A percentile compares a stretch with the other conserved stretches of the same genome.
Evolutionary conservation across 164 flowering plant species (phyloP).

Genomic region (Chloranthus sessilifolius): DNA sequence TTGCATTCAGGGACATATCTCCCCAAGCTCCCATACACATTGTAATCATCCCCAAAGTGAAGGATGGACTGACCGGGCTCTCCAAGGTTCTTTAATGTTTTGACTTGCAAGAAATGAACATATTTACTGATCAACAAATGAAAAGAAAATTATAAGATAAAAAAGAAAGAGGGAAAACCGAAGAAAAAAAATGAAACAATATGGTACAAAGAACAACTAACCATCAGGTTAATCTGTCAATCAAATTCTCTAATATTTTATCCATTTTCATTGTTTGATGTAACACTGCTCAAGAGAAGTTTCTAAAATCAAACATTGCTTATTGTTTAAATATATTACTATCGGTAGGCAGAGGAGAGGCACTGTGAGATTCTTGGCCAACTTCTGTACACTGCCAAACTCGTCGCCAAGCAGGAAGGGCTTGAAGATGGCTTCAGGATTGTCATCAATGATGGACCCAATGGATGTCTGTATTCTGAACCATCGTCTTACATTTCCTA

Average conservation of each 20-base stretch:
- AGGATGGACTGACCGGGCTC: constrained; percentile 82
- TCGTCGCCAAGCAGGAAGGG: constrained; percentile 94
- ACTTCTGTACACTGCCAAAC: constrained; percentile 82
- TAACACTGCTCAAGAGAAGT: too few relatives aligned
- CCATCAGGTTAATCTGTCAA: too few relatives aligned
- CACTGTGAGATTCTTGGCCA: constrained; percentile 83
- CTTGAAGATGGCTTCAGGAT: constrained; percentile 82
- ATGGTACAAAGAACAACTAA: too few relatives aligned
- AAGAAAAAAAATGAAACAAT: too few relatives aligned
- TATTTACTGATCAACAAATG: too few relatives aligned
- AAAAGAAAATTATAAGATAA: too few relatives aligned
- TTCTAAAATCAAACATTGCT: too few relatives aligned
- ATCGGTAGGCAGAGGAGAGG: constrained; percentile 83
- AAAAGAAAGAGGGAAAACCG: too few relatives aligned
- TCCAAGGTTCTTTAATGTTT: constrained; percentile 72
- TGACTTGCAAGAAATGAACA: too few relatives aligned
- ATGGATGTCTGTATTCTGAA: constrained; percentile 51
- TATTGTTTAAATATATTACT: background rate
- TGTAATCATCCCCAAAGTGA: constrained; percentile 75
- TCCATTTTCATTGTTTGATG: too few relatives aligned
- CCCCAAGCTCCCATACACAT: constrained; percentile 95
- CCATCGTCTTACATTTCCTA: background rate
- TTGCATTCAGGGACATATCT: constrained; percentile 84
- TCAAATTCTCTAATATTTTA: too few relatives aligned
- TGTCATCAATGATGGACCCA: constrained; percentile 96